phyloP scores from a whole-genome alignment of 2,329 filamentous ascomycete species.

The Ceratocystis albifundus region DNA sequence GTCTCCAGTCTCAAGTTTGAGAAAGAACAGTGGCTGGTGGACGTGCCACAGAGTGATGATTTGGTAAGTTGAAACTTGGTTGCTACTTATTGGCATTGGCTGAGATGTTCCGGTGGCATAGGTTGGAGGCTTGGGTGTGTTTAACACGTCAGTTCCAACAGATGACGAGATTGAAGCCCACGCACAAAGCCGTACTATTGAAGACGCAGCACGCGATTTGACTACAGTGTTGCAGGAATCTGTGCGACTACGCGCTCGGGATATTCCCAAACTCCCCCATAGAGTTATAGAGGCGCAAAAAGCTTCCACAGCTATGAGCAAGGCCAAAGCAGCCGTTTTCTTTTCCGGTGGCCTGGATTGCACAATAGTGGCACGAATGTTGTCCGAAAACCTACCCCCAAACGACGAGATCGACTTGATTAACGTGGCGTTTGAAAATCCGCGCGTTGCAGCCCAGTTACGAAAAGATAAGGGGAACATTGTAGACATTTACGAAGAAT shows the following conservation, averaged over 20 bases:
- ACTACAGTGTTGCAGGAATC: constrained; percentile 29
- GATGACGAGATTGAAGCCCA: constrained; percentile 20
- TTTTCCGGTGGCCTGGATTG: constrained; percentile 96
- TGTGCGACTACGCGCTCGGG: constrained; percentile 50
- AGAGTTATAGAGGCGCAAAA: constrained; percentile 27
- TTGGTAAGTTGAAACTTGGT: constrained; percentile 19
- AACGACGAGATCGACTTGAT: constrained; percentile 70
- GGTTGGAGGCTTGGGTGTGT: constrained; percentile 44
- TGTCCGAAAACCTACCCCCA: constrained; percentile 60
- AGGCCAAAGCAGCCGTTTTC: constrained; percentile 57
- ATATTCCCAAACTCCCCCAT: constrained; percentile 49
- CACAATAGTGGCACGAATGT: constrained; percentile 69
- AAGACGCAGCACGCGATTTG: background rate
- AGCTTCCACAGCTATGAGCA: constrained; percentile 17
- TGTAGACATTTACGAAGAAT: constrained; percentile 57
- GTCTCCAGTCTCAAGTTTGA: background rate
- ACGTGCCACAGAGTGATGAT: background rate
- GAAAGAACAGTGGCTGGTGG: constrained; percentile 21
- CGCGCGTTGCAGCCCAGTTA: constrained; percentile 52
- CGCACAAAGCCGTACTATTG: background rate
- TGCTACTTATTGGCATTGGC: constrained; percentile 23
- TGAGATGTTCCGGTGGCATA: constrained; percentile 27
- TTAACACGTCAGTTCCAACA: constrained; percentile 38
- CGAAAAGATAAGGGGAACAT: constrained; percentile 29
- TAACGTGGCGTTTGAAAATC: constrained; percentile 96